Evolutionary conservation across 1,139 yeast genomes (phyloP).

Genomic region (Lodderomyces elongisporus): DNA sequence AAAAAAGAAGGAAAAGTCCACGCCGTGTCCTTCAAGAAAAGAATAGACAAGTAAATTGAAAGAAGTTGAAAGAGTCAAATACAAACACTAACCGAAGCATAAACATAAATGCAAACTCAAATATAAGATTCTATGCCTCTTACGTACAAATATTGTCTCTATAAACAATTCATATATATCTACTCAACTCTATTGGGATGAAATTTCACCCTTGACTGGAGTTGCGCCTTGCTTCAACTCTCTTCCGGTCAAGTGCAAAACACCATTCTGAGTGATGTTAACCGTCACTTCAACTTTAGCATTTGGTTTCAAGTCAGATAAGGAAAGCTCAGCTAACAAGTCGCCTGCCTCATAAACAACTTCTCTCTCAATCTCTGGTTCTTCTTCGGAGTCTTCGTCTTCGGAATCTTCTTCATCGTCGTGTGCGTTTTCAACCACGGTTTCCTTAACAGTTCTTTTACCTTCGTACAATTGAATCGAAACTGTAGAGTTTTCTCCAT

Average conservation of each 20-base stretch:
- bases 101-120: too few species aligned
- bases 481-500: constrained; percentile 55
- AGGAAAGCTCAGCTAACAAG: constrained; percentile 72
- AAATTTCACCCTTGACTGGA: constrained; percentile 48
- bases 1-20: too few species aligned
- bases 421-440: constrained; percentile 62
- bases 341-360: constrained; percentile 72
- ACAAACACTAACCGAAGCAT: too few species aligned
- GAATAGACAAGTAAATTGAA: too few species aligned
- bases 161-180: too few species aligned
- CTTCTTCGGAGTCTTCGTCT: constrained; percentile 38
- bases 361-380: constrained; percentile 72
- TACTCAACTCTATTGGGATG: constrained; percentile 11
- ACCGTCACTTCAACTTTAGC: constrained; percentile 71
- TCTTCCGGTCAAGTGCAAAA: constrained; percentile 78
- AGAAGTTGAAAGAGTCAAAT: too few species aligned
- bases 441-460: constrained; percentile 71
- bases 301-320: constrained; percentile 68
- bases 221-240: constrained; percentile 66
- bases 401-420: constrained; percentile 33
- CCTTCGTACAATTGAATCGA: constrained; percentile 79
- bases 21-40: too few species aligned
- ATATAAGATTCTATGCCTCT: too few species aligned
- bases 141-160: too few species aligned
- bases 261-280: constrained; percentile 81